Evolutionary conservation across 2,329 filamentous ascomycete genomes (phyloP).

Genomic region (Proliferodiscus dingleyae): DNA sequence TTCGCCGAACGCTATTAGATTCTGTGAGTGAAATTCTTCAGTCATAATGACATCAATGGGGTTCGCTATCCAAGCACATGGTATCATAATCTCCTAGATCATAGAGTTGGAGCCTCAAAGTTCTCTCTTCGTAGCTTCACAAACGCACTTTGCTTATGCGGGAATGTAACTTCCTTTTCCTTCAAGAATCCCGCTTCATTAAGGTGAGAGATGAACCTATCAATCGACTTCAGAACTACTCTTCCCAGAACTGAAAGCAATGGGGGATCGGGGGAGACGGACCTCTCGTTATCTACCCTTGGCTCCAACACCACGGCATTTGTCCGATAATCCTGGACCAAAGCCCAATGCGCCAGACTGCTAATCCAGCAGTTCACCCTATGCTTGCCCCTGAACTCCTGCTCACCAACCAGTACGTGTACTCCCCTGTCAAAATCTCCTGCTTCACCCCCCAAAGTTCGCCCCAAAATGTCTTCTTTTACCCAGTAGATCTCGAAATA

Average conservation of each 20-base stretch:
- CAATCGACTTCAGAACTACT: slow-evolving; percentile 14
- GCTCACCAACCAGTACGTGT: slow-evolving; percentile 85
- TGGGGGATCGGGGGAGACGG: slow-evolving; percentile 32
- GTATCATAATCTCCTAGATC: too few relatives aligned
- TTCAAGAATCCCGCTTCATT: slow-evolving; percentile 75
- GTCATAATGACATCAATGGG: too few relatives aligned
- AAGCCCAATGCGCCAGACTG: slow-evolving; percentile 81
- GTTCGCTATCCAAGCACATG: not conserved
- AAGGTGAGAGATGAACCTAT: slow-evolving; percentile 62
- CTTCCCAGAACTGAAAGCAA: not conserved
- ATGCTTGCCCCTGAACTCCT: slow-evolving; percentile 80
- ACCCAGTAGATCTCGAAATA: slow-evolving; percentile 99
- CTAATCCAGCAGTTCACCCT: slow-evolving; percentile 76
- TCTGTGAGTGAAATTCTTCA: too few relatives aligned
- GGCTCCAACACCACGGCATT: slow-evolving; percentile 83
- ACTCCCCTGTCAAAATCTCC: slow-evolving; percentile 83
- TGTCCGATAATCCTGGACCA: slow-evolving; percentile 72
- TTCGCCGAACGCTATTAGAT: too few relatives aligned
- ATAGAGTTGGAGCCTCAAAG: slow-evolving; percentile 64
- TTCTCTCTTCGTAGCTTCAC: slow-evolving; percentile 74
- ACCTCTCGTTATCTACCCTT: slow-evolving; percentile 87
- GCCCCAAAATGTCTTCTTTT: slow-evolving; percentile 79
- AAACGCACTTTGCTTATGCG: slow-evolving; percentile 88
- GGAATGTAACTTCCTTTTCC: slow-evolving; percentile 79
- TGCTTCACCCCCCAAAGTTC: slow-evolving; percentile 60